Evolutionary conservation across 371 early-diverging fungal genomes (phyloP).

Genomic region (Mucor lusitanicus): DNA sequence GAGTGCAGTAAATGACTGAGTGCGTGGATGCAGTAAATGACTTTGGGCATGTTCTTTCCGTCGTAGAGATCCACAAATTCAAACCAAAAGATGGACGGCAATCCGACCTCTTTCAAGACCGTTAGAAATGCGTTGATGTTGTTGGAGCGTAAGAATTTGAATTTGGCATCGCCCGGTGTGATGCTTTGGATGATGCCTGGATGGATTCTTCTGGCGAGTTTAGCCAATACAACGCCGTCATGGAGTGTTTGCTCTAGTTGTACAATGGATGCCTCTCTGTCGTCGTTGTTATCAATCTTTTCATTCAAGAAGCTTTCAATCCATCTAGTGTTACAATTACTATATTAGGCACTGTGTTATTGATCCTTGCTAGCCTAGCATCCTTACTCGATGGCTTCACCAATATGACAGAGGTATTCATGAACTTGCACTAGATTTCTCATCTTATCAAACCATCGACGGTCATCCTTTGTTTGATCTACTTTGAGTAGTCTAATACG

Average conservation of each 20-base stretch:
- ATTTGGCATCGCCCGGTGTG: constrained; percentile 65
- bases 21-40: constrained; percentile 99
- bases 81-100: constrained; percentile 95
- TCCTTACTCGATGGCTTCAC: constrained; percentile 97
- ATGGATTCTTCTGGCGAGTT: constrained; percentile 85
- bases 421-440: constrained; percentile 92
- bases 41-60: constrained; percentile 99
- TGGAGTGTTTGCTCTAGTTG: constrained; percentile 89
- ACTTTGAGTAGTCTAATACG: constrained; percentile 63
- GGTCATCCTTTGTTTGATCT: constrained; percentile 50
- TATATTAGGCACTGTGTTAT: constrained; percentile 12
- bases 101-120: constrained; percentile 78
- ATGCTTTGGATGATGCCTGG: constrained; percentile 84
- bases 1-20: constrained; percentile 91
- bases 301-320: constrained; percentile 90
- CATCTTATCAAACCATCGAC: constrained; percentile 91
- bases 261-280: constrained; percentile 56
- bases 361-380: not conserved
- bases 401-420: constrained; percentile 99
- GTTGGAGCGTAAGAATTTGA: constrained; percentile 97
- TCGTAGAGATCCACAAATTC: constrained; percentile 99
- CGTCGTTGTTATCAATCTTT: constrained; percentile 60
- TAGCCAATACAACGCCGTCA: constrained; percentile 95
- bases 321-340: constrained; percentile 71
- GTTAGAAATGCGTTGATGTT: constrained; percentile 97